Base-by-base conservation (phyloP, 2,329 filamentous ascomycete species). In the Pseudonectria buxi region DNA sequence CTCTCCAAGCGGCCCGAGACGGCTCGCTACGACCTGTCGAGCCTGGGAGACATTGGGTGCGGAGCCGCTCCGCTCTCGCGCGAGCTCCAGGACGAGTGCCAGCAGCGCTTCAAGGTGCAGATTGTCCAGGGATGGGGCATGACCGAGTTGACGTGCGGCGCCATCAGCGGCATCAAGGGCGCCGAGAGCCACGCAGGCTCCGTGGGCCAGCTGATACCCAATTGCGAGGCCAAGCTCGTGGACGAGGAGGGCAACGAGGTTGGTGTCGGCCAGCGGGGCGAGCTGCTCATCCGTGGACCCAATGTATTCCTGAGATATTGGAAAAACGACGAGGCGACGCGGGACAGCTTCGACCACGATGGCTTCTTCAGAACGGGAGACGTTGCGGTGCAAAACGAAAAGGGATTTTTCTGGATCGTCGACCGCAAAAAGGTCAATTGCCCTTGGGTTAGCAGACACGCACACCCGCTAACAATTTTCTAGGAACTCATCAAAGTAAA, bases 321-420 rank as follows among this genome's bases (percentile, higher is more conserved):
- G 72, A 58, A 62, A 31, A 78, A 76, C 43, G 67, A 70, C 1
- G 62, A 65, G 13, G 73, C 73, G 3, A 79, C 76, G 0, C 56
- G 45, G 26, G 71, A 76, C 37, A 67, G 63, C 3, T 36, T 76
- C 12, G 69, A 67, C 4, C 30, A 46, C 1, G 70, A 76, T 30
- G 70, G 72, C 1, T 81, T 75, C 72, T 54, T 80, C 38, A 72
- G 66, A 53, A 80, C 76, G 1, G 77, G 77, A 0, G 76, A 79
- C 48, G 58, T 77, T 33, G 72, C 68, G 1, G 61, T 69, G 28
- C 58, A 64, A 32, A 64, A 77, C 38, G 43, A 67, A 33, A 49
- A 68, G 3, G 64, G 64, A 7, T 55, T 64, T 36, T 64, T 78
- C 39, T 72, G 56, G 63, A 60, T 61, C 14, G 58, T 61, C 3